Base-by-base conservation (phyloP, 192 early-diverging fungal genomes). In the Entomortierella parvispora region DNA sequence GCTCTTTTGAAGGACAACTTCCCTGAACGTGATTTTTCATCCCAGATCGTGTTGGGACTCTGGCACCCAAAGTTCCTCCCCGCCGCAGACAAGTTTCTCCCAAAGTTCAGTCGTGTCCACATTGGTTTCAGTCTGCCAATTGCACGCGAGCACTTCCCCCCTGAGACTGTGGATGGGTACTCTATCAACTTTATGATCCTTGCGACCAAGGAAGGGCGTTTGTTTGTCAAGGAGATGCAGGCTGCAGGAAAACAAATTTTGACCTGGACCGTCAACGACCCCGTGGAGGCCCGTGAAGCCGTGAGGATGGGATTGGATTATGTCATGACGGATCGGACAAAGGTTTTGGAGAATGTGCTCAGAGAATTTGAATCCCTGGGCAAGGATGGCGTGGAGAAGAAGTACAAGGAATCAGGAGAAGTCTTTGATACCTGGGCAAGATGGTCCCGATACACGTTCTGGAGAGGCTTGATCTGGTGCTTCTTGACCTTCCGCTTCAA, bases 51-150 rank as follows among this genome's bases (percentile, higher is more conserved):
- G 4, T 62, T 88, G 66, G 87, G 87, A 26, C 68, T 88, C 18
- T 86, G 87, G 85, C 80, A 84, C 52, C 79, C 80, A 22, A 82
- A 81, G 23, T 88, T 86, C 48, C 56, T 88, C 4, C 51, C 80
- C 7, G 74, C 58, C n/a, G 81, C 81, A 9, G 62, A 82, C 49
- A 66, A 68, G 20, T 72, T 82, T 32, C 78, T 88, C 42, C 65
- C 79, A 0, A 64, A 61, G 2, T 83, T 83, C 57, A 78, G 79
- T 26, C 64, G 83, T 3, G 57, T 82, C n/a, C 81, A 84, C 47
- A 88, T 88, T 64, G 85, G 87, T 0, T 33, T 80, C 2, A 85
- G 84, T 10, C 44, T 88, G 7, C n/a, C 44, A 1, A 82, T 80
- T 29, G 85, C 87, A 9, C 51, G 48, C 2, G 42, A 58, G 1